Conservation (phyloP, 2,329 filamentous ascomycete species). For the Lasiodiplodia sp. region DNA sequence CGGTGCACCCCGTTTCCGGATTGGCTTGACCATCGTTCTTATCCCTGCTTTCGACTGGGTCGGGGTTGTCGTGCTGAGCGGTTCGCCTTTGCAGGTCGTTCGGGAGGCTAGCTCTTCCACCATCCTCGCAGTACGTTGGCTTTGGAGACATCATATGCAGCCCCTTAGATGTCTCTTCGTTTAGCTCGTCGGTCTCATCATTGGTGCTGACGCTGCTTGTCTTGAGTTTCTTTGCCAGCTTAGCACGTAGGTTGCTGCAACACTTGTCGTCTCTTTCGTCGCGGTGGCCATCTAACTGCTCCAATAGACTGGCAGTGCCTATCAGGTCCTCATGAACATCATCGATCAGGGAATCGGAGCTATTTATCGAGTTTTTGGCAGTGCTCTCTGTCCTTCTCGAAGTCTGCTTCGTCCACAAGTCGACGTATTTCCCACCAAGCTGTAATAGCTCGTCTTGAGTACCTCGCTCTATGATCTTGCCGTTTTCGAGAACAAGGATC, state of each 20-base stretch:
- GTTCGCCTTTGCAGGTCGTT: not conserved
- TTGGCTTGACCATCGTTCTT: not conserved
- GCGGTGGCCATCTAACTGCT: slow-evolving; percentile 17
- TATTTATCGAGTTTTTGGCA: slow-evolving; percentile 17
- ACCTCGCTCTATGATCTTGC: slow-evolving; percentile 78
- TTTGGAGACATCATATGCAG: not conserved
- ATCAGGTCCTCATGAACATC: slow-evolving; percentile 6
- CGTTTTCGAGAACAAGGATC: slow-evolving; percentile 79
- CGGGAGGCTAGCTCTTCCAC: not conserved
- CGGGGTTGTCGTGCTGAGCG: not conserved
- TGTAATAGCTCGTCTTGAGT: slow-evolving; percentile 79
- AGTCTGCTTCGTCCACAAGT: slow-evolving; percentile 89
- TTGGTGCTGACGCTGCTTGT: not conserved
- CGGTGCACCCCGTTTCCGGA: not conserved
- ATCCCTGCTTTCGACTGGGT: too few species aligned
- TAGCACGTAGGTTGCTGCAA: not conserved
- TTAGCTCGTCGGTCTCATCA: not conserved
- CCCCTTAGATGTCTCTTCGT: not conserved
- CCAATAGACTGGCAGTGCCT: slow-evolving; percentile 3
- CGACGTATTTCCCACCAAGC: slow-evolving; percentile 75
- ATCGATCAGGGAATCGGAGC: slow-evolving; percentile 1
- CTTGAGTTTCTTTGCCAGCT: slow-evolving; percentile 6
- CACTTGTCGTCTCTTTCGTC: not conserved
- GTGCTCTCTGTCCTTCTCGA: slow-evolving; percentile 26
- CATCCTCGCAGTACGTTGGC: not conserved